Percentiles rank a stretch among this genome's conserved stretches.
Conservation (phyloP, 139 green algal species). For the Chlorella ohadii region DNA sequence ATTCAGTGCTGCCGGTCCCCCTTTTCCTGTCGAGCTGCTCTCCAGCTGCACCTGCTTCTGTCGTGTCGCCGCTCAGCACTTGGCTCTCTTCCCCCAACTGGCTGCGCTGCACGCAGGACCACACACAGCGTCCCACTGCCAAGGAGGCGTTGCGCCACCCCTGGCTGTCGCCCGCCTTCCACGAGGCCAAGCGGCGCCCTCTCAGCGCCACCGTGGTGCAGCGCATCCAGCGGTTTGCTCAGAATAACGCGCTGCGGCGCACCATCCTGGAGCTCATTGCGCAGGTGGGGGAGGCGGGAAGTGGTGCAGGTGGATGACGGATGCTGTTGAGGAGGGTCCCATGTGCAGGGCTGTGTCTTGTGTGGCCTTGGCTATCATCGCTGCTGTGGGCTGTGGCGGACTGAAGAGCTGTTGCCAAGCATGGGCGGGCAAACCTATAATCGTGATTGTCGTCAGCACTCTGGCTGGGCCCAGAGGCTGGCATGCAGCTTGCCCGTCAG, state of each 20-base stretch:
- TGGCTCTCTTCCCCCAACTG: too few species aligned
- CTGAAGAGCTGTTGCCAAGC: too few species aligned
- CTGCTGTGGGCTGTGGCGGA: background rate
- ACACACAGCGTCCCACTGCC: slow-evolving; percentile 68
- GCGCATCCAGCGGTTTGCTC: slow-evolving; percentile 70
- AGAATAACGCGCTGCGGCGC: slow-evolving; percentile 71
- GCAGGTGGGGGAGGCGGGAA: slow-evolving; percentile 65
- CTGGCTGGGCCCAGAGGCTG: too few species aligned
- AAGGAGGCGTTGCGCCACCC: slow-evolving; percentile 80
- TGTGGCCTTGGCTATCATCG: too few species aligned
- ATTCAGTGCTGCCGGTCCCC: background rate
- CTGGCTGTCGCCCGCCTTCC: slow-evolving; percentile 73
- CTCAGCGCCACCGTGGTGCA: slow-evolving; percentile 81
- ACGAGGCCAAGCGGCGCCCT: slow-evolving; percentile 43
- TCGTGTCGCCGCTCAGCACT: too few species aligned
- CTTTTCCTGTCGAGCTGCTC: background rate
- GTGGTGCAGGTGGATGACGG: background rate
- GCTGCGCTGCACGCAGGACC: slow-evolving; percentile 66
- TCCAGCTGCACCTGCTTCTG: background rate
- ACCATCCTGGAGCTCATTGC: slow-evolving; percentile 92
- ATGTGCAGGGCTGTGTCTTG: background rate
- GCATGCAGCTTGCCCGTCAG: too few species aligned
- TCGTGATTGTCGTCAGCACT: too few species aligned
- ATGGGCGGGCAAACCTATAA: too few species aligned
- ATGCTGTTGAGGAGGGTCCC: background rate